Conservation (phyloP, 2,329 filamentous ascomycete genomes). For the Diaporthe longicolla region DNA sequence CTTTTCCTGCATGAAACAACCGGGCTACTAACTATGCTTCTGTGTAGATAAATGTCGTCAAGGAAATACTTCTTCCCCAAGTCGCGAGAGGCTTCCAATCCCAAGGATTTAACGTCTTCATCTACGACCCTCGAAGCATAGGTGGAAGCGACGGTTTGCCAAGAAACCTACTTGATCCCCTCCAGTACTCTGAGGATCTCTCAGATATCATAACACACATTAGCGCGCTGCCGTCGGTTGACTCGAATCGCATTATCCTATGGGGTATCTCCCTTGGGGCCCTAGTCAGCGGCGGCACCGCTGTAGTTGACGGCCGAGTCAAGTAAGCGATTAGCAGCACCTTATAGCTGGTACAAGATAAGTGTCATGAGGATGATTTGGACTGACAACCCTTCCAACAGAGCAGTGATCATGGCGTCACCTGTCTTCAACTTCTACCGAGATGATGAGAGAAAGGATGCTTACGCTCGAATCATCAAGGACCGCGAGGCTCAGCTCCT, state of each 20-base stretch:
- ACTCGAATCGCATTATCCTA: background rate
- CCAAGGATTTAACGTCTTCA: background rate
- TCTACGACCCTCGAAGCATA: constrained; percentile 2
- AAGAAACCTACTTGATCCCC: background rate
- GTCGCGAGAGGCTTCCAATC: constrained; percentile 3
- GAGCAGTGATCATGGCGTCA: background rate
- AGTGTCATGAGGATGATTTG: background rate
- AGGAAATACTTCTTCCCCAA: constrained; percentile 16
- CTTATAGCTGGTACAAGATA: background rate
- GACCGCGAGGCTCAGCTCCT: background rate
- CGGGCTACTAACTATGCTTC: background rate
- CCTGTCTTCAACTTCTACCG: constrained; percentile 1
- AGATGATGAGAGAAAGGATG: background rate
- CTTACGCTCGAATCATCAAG: background rate
- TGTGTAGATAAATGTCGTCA: background rate
- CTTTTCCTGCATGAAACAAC: background rate
- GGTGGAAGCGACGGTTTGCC: background rate
- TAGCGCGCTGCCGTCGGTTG: background rate
- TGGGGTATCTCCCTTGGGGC: constrained; percentile 18
- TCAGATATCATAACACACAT: constrained; percentile 11
- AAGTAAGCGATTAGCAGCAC: background rate
- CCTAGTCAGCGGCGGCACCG: background rate
- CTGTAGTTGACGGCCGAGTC: background rate
- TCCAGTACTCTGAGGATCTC: constrained; percentile 11
- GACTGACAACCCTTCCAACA: background rate